Conservation (phyloP, 1,284 basidiomycete species). For the Cryptococcus hybrid region DNA sequence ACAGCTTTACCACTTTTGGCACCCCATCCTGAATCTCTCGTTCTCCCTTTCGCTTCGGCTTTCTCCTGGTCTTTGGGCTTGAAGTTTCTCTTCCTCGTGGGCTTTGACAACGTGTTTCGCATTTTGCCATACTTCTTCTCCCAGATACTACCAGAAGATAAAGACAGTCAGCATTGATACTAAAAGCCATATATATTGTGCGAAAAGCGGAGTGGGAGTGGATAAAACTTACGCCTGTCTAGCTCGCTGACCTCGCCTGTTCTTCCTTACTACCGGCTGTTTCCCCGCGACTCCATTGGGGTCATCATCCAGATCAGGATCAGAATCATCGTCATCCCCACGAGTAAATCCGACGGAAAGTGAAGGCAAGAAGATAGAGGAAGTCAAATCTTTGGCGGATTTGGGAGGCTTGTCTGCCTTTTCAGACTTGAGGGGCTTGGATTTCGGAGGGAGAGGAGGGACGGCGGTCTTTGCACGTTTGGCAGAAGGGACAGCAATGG, state of each 20-base stretch:
- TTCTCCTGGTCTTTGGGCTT: constrained; percentile 9
- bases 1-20: constrained; percentile 11
- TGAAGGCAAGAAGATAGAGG: constrained; percentile 83
- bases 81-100: constrained; percentile 26
- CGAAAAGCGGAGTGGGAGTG: neutral
- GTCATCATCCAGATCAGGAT: constrained; percentile 68
- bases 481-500: constrained; percentile 10
- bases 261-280: constrained; percentile 66
- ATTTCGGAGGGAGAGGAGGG: neutral
- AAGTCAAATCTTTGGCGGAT: constrained; percentile 32
- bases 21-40: constrained; percentile 18
- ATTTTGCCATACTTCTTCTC: constrained; percentile 91
- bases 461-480: constrained; percentile 25
- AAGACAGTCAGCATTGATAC: neutral
- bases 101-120: constrained; percentile 86
- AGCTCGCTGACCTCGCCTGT: constrained; percentile 86
- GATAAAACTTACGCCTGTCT: constrained; percentile 72
- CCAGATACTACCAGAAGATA: constrained; percentile 69
- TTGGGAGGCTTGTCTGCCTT: constrained; percentile 29
- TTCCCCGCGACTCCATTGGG: constrained; percentile 52
- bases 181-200: constrained; percentile 1
- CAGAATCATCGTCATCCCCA: constrained; percentile 71
- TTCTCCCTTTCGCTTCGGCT: constrained; percentile 11
- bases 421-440: constrained; percentile 10
- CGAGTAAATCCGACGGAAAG: constrained; percentile 79